phyloP scores from a whole-genome alignment of 2,329 filamentous ascomycete genomes.

The Sphaerulina vaccinii region DNA sequence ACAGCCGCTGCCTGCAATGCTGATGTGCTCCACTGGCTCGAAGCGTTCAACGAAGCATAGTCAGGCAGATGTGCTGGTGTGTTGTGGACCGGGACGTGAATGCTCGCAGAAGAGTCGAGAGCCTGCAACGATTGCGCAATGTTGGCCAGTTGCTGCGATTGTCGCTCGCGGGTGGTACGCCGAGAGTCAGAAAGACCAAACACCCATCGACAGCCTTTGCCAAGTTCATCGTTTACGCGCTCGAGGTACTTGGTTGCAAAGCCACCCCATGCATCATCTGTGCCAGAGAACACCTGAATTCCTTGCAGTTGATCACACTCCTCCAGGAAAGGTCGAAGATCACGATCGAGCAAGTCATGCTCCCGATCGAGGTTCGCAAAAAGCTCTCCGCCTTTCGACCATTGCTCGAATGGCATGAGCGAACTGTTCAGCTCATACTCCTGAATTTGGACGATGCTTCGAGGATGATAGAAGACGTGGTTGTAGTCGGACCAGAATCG shows the following conservation, averaged over 20 bases:
- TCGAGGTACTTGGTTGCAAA: conserved; percentile 53
- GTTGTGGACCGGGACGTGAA: conserved; percentile 73
- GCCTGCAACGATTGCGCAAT: conserved; percentile 69
- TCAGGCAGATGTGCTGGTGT: conserved; percentile 57
- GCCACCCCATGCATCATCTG: conserved; percentile 54
- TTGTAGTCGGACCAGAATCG: conserved; percentile 97
- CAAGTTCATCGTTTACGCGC: conserved; percentile 81
- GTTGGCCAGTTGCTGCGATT: conserved; percentile 67
- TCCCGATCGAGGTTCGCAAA: conserved; percentile 59
- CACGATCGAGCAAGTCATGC: conserved; percentile 84
- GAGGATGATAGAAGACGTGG: conserved; percentile 86
- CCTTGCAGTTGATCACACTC: conserved; percentile 92
- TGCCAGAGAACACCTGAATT: conserved; percentile 62
- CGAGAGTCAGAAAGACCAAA: conserved; percentile 73
- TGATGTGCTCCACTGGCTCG: conserved; percentile 75
- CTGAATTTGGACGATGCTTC: conserved; percentile 79
- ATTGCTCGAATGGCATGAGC: conserved; percentile 79
- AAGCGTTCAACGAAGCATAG: conserved; percentile 58
- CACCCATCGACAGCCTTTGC: conserved; percentile 81
- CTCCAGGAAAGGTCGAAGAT: conserved; percentile 82
- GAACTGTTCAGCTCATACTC: conserved; percentile 82
- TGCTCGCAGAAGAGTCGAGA: conserved; percentile 68
- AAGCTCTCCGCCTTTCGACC: conserved; percentile 70
- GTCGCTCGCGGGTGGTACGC: conserved; percentile 53
- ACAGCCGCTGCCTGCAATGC: conserved; percentile 73